phyloP scores from a whole-genome alignment of 345 rosid genomes.

The Rhodamnia rubescens region DNA sequence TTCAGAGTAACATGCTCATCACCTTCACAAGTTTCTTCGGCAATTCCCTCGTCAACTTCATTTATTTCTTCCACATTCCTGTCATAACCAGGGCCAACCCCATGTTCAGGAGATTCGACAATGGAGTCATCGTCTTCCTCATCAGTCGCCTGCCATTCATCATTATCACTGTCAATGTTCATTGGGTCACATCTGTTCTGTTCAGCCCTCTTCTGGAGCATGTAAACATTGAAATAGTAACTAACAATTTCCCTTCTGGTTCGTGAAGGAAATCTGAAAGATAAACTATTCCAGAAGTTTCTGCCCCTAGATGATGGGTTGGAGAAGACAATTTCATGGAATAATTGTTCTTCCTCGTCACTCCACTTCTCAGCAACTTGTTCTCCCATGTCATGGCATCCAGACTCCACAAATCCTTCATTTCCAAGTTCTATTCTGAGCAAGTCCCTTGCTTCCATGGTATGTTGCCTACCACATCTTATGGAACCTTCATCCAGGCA shows the following conservation, averaged over 20 bases:
- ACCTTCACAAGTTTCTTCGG: not conserved
- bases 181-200: slow-evolving; percentile 45
- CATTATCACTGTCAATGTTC: slow-evolving; percentile 73
- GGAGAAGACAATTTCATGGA: slow-evolving; percentile 45
- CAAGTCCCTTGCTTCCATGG: slow-evolving; percentile 47
- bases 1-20: not conserved
- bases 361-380: slow-evolving; percentile 46
- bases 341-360: slow-evolving; percentile 43
- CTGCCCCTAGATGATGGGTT: slow-evolving; percentile 36
- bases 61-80: slow-evolving; percentile 13
- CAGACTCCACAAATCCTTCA: slow-evolving; percentile 37
- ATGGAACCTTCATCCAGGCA: slow-evolving; percentile 47
- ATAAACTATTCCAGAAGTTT: slow-evolving; percentile 60
- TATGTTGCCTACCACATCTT: slow-evolving; percentile 52
- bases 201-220: slow-evolving; percentile 42
- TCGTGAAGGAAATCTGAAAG: slow-evolving; percentile 38
- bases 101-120: slow-evolving; percentile 30
- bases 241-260: slow-evolving; percentile 50
- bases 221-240: slow-evolving; percentile 67
- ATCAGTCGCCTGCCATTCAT: slow-evolving; percentile 53
- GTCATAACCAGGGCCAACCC: slow-evolving; percentile 7
- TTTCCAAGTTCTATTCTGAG: slow-evolving; percentile 36
- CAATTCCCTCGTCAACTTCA: slow-evolving; percentile 8
- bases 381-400: slow-evolving; percentile 73
- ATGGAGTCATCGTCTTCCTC: slow-evolving; percentile 48